Conservation (phyloP, 2,329 filamentous ascomycete species). For the Phialophora macrospora region DNA sequence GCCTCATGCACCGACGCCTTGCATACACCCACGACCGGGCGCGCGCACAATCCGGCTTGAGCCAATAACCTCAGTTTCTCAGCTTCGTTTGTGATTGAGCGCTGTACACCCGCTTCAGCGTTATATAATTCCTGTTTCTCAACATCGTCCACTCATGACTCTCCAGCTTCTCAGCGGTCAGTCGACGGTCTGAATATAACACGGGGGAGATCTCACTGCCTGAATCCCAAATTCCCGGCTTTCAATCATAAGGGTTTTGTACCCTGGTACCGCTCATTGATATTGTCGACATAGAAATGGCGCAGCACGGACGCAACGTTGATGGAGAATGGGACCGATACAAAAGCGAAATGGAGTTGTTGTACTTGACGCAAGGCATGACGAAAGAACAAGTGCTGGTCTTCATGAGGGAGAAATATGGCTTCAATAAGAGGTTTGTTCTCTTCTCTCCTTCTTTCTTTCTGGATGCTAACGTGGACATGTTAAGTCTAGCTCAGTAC, state of each 20-base stretch:
- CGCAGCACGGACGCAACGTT: neutral
- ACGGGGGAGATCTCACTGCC: neutral
- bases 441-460: neutral
- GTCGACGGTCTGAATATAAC: neutral
- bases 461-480: neutral
- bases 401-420: neutral
- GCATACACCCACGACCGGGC: neutral
- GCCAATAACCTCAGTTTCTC: neutral
- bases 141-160: neutral
- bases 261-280: neutral
- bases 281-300: neutral
- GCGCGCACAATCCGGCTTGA: neutral
- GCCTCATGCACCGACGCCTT: neutral
- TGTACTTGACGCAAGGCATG: neutral
- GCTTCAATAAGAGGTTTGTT: neutral
- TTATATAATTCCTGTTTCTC: neutral
- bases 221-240: neutral
- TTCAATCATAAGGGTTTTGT: neutral
- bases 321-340: neutral
- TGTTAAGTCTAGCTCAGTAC: neutral
- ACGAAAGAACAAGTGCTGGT: neutral
- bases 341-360: neutral
- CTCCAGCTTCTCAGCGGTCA: neutral
- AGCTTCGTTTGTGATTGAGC: neutral
- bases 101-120: neutral